These are phyloP conservation scores for Fusarium sulawesiense DNA, from an alignment of 2,329 filamentous ascomycete genomes.

Conservation along the genomic window DNA sequence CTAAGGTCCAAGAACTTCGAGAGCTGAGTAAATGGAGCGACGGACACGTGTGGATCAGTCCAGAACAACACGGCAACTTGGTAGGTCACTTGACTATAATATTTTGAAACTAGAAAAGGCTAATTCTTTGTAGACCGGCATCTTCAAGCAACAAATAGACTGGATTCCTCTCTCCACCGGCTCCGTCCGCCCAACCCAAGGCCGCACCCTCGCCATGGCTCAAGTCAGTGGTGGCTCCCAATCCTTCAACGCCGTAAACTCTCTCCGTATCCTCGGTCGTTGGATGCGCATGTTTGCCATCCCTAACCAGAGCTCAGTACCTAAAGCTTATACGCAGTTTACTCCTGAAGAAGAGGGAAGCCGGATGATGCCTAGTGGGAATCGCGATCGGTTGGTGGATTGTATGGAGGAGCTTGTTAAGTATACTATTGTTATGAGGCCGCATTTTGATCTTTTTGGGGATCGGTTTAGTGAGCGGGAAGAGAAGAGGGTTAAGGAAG, in stretches of 20 bases:
- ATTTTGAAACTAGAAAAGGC: too few relatives aligned
- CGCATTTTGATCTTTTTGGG: background rate
- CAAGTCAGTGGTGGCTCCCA: constrained; percentile 1
- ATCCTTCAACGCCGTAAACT: background rate
- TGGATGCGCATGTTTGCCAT: constrained; percentile 18
- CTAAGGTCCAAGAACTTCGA: background rate
- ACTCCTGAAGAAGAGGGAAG: background rate
- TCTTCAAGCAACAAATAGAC: constrained; percentile 11
- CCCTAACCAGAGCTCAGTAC: constrained; percentile 8
- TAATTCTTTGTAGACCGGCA: background rate
- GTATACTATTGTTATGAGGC: constrained; percentile 6
- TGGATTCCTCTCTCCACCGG: constrained; percentile 8
- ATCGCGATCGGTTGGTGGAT: background rate
- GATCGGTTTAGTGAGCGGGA: constrained; percentile 3
- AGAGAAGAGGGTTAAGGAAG: background rate
- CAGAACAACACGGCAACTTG: background rate
- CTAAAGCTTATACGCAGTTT: background rate
- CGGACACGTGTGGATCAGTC: background rate
- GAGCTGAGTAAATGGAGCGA: constrained; percentile 6
- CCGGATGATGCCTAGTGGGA: background rate
- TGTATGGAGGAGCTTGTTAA: constrained; percentile 16
- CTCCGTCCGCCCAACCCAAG: background rate
- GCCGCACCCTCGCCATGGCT: background rate
- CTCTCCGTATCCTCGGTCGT: rapidly evolving
- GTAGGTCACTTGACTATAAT: background rate